Percentiles rank a stretch among this genome's conserved stretches.
Evolutionary conservation across 768 basidiomycete species (phyloP).

Genomic region (Dioszegia aurantiaca): DNA sequence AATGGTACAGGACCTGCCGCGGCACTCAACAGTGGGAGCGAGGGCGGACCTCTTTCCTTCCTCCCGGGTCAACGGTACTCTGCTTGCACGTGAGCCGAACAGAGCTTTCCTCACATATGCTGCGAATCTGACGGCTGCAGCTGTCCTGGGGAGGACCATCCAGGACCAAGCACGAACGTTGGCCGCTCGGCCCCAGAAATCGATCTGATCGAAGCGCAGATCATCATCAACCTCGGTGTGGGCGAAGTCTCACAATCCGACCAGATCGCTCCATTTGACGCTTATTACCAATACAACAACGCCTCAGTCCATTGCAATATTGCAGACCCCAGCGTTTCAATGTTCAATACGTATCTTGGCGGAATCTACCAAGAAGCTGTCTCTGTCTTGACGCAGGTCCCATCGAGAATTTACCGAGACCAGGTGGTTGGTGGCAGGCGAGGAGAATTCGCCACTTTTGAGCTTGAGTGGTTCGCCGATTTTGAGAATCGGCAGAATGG

Average conservation of each 20-base stretch:
- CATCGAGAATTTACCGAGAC: conserved; percentile 9
- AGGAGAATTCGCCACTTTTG: conserved; percentile 49
- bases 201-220: conserved; percentile 83
- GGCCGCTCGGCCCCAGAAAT: conserved; percentile 90
- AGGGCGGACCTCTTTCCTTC: conserved; percentile 45
- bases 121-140: too few species aligned
- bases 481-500: conserved; percentile 39
- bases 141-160: conserved; percentile 74
- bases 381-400: conserved; percentile 57
- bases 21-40: conserved; percentile 43
- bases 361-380: conserved; percentile 60
- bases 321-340: conserved; percentile 49
- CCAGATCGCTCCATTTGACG: conserved; percentile 66
- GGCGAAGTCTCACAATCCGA: conserved; percentile 65
- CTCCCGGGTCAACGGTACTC: conserved; percentile 55
- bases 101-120: too few species aligned
- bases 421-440: conserved; percentile 14
- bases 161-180: conserved; percentile 66
- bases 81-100: conserved; percentile 88
- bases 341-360: conserved; percentile 53
- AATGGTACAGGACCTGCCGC: conserved; percentile 40
- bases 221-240: conserved; percentile 61
- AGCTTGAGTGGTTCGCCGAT: conserved; percentile 55
- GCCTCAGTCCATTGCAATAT: conserved; percentile 29
- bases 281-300: conserved; percentile 55